Conservation (phyloP, 2,329 filamentous ascomycete species). For the Exophiala dermatitidis region DNA sequence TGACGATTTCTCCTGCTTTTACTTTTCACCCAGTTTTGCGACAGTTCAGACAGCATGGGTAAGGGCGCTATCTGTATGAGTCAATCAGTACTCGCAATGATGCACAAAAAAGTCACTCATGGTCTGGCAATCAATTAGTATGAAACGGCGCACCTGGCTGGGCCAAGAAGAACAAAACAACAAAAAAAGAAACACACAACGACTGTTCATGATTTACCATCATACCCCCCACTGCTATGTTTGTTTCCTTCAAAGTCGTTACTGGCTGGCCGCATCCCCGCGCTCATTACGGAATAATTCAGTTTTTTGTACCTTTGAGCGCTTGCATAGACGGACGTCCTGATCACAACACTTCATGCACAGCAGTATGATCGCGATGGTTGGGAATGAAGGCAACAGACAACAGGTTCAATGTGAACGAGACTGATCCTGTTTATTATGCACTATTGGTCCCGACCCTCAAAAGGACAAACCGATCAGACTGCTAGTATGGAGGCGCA, state of each 20-base stretch:
- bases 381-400: background rate
- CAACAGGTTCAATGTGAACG: too few relatives aligned
- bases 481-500: too few relatives aligned
- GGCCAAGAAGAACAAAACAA: constrained; percentile 5
- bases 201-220: constrained; percentile 21
- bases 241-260: constrained; percentile 7
- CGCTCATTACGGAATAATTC: background rate
- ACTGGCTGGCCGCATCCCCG: background rate
- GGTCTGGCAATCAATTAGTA: background rate
- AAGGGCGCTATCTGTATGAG: background rate
- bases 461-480: too few relatives aligned
- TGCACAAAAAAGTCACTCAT: background rate
- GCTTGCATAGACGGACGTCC: constrained; percentile 20
- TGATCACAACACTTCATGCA: background rate
- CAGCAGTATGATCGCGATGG: background rate
- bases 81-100: background rate
- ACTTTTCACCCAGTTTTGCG: background rate
- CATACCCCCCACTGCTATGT: constrained; percentile 17
- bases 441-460: too few relatives aligned
- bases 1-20: background rate
- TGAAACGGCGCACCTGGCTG: background rate
- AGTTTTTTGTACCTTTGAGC: constrained; percentile 6
- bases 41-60: background rate
- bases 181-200: constrained; percentile 3
- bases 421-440: too few relatives aligned